Evolutionary conservation across 2,329 filamentous ascomycete genomes (phyloP).

Genomic region (Aspergillus melleus): DNA sequence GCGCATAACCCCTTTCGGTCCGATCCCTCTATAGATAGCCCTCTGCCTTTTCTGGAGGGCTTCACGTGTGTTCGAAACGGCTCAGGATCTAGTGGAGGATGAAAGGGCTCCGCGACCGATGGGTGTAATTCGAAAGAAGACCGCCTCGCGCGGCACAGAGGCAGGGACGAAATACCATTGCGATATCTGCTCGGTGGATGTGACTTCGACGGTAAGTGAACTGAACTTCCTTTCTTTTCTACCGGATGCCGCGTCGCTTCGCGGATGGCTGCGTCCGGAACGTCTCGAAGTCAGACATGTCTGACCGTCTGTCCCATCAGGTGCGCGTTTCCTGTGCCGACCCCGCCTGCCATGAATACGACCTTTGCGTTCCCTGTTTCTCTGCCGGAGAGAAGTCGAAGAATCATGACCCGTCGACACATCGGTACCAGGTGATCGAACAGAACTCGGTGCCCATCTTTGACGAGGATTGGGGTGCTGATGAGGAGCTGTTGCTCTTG

Average conservation of each 20-base stretch:
- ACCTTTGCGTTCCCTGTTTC: slow-evolving; percentile 95
- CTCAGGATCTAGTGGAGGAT: slow-evolving; percentile 40
- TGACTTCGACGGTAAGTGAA: slow-evolving; percentile 82
- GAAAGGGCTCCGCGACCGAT: slow-evolving; percentile 54
- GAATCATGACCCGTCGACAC: slow-evolving; percentile 81
- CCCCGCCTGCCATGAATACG: slow-evolving; percentile 83
- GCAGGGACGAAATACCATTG: slow-evolving; percentile 94
- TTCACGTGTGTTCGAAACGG: slow-evolving; percentile 30
- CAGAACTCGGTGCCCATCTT: slow-evolving; percentile 99
- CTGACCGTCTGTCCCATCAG: slow-evolving; percentile 47
- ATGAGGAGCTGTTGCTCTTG: slow-evolving; percentile 89
- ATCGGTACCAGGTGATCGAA: slow-evolving; percentile 91
- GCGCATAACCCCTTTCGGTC: slow-evolving; percentile 4
- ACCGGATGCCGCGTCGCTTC: background rate
- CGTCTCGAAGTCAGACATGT: background rate
- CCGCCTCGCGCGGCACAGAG: slow-evolving; percentile 78
- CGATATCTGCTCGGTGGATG: slow-evolving; percentile 94
- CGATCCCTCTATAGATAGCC: slow-evolving; percentile 17
- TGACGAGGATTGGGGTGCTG: slow-evolving; percentile 90
- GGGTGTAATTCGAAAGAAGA: slow-evolving; percentile 97
- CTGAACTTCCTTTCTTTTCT: background rate
- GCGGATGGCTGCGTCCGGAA: background rate
- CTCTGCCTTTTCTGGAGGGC: slow-evolving; percentile 32
- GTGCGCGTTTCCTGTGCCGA: slow-evolving; percentile 93
- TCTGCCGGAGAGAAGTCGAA: slow-evolving; percentile 76